A percentile compares a stretch with the other conserved stretches of the same genome.
Evolutionary conservation across 306 rosid genomes (phyloP).

Genomic region (Arachis stenosperma): DNA sequence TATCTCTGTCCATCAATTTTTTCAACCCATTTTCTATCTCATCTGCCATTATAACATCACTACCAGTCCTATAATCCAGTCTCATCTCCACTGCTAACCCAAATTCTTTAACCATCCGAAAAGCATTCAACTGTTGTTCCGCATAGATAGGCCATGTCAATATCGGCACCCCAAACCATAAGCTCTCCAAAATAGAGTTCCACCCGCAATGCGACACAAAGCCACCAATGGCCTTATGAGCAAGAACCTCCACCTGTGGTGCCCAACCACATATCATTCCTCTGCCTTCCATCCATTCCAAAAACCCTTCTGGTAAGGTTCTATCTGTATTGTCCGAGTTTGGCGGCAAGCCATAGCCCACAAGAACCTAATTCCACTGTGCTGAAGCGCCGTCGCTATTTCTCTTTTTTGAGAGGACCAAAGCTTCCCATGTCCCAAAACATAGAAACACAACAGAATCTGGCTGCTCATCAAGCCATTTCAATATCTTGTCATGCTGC

Average conservation of each 20-base stretch:
- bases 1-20: constrained; percentile 44
- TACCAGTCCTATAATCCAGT: constrained; percentile 46
- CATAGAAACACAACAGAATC: constrained; percentile 56
- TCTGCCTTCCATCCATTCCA: constrained; percentile 51
- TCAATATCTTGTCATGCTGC: constrained; percentile 49
- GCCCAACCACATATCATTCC: constrained; percentile 71
- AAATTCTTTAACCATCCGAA: constrained; percentile 53
- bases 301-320: constrained; percentile 60
- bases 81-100: constrained; percentile 53
- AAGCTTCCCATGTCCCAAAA: constrained; percentile 69
- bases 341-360: constrained; percentile 51
- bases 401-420: constrained; percentile 58
- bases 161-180: constrained; percentile 73
- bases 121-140: constrained; percentile 73
- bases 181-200: constrained; percentile 70
- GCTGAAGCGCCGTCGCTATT: constrained; percentile 55
- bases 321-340: constrained; percentile 27
- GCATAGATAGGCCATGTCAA: constrained; percentile 76
- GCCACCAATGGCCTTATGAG: constrained; percentile 57
- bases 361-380: constrained; percentile 58
- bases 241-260: constrained; percentile 58
- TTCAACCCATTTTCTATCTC: constrained; percentile 54
- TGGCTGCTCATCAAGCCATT: constrained; percentile 68
- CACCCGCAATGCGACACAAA: constrained; percentile 74
- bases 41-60: constrained; percentile 52